These are phyloP conservation scores for Cytospora leucostoma DNA, from an alignment of 2,329 filamentous ascomycete genomes.

Conservation along the genomic window DNA sequence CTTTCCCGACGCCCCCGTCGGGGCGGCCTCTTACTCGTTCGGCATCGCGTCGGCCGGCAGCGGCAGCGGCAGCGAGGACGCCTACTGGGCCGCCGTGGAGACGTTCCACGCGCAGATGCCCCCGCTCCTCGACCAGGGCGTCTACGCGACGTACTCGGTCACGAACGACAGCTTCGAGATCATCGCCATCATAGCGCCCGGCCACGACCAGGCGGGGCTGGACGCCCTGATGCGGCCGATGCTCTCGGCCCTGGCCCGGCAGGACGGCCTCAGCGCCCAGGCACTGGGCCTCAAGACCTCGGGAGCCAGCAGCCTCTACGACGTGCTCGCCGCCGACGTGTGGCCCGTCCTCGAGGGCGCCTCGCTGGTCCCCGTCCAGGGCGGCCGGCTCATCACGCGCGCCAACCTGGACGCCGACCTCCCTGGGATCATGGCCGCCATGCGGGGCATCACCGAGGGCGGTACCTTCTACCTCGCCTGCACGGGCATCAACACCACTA, in stretches of 20 bases:
- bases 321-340: constrained; percentile 47
- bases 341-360: constrained; percentile 45
- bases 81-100: constrained; percentile 31
- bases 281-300: no score
- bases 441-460: no score
- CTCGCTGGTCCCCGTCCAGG: constrained; percentile 53
- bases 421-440: no score
- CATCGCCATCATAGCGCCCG: no score
- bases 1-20: constrained; percentile 29
- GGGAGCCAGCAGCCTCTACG: constrained; percentile 35
- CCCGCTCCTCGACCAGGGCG: no score
- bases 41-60: constrained; percentile 21
- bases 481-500: neutral
- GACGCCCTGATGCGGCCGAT: no score
- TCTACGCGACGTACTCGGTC: no score
- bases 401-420: constrained; percentile 34
- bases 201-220: no score
- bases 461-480: no score
- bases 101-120: constrained; percentile 27
- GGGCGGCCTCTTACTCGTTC: constrained; percentile 28
- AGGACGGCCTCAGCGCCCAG: no score
- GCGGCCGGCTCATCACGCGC: constrained; percentile 47
- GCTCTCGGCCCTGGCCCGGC: no score
- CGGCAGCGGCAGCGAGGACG: constrained; percentile 7
- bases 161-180: no score